Conservation (phyloP, 176 grass and related monocot genomes). For the Rhynchospora pubera region DNA sequence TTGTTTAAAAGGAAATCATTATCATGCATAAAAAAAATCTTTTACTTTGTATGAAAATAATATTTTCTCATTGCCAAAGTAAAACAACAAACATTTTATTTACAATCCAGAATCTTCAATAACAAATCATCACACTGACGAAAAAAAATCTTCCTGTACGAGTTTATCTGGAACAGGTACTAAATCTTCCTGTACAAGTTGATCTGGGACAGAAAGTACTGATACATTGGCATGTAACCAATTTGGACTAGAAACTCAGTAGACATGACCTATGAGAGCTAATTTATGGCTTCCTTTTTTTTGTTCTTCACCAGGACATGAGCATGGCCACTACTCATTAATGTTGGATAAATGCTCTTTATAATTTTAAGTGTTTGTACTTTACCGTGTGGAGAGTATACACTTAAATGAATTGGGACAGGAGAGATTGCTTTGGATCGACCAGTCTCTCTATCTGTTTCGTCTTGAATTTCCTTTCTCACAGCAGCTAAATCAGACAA, state of each 20-base stretch:
- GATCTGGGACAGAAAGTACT: not conserved
- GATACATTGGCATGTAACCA: not conserved
- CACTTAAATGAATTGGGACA: conserved; percentile 83
- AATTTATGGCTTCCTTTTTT: not conserved
- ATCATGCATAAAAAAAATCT: conserved; percentile 1
- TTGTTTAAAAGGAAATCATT: conserved; percentile 23
- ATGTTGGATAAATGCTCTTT: not conserved
- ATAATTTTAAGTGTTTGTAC: not conserved
- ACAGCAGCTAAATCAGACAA: conserved; percentile 45
- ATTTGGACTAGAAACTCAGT: not conserved
- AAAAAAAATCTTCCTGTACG: not conserved
- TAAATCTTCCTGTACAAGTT: not conserved
- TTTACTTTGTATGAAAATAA: not conserved
- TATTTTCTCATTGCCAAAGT: not conserved
- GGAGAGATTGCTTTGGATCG: conserved; percentile 78
- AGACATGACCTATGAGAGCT: not conserved
- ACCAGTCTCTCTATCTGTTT: conserved; percentile 90
- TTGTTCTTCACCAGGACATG: too few relatives aligned
- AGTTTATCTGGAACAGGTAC: too few relatives aligned
- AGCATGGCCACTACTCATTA: not conserved
- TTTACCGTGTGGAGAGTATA: conserved; percentile 80
- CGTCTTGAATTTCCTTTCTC: conserved; percentile 92
- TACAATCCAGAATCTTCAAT: not conserved
- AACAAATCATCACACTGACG: not conserved
- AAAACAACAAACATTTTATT: not conserved